Evolutionary conservation across 2,329 filamentous ascomycete genomes (phyloP).

Genomic region (Thielaviopsis ethacetica): DNA sequence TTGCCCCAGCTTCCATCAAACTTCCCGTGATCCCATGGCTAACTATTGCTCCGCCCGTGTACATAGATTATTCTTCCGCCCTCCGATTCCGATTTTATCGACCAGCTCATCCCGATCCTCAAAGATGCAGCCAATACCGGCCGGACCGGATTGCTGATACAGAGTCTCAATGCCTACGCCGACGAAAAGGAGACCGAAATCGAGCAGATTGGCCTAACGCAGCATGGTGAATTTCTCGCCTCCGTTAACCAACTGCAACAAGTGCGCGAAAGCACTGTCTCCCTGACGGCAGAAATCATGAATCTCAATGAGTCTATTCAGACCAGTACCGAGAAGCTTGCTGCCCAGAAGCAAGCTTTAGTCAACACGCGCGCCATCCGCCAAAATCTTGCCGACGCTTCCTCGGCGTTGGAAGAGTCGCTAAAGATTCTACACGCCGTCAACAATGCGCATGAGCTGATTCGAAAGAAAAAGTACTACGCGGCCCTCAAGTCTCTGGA

Average conservation of each 20-base stretch:
- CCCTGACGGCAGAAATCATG: slow-evolving; percentile 78
- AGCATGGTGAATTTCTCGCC: slow-evolving; percentile 89
- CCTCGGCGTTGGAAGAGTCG: slow-evolving; percentile 75
- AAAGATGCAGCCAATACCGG: slow-evolving; percentile 67
- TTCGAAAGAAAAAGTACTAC: slow-evolving; percentile 90
- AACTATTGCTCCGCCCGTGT: slow-evolving; percentile 10
- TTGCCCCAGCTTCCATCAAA: neutral
- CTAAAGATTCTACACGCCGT: slow-evolving; percentile 82
- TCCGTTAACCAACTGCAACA: slow-evolving; percentile 89
- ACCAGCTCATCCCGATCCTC: slow-evolving; percentile 85
- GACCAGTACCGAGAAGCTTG: slow-evolving; percentile 81
- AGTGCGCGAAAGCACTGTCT: slow-evolving; percentile 79
- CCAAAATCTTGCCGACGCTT: slow-evolving; percentile 90
- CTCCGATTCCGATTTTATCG: slow-evolving; percentile 84
- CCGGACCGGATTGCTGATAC: slow-evolving; percentile 7
- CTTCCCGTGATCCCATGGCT: neutral
- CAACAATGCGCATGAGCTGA: slow-evolving; percentile 83
- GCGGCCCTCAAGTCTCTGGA: slow-evolving; percentile 84
- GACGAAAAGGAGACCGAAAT: slow-evolving; percentile 81
- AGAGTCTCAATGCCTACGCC: slow-evolving; percentile 44
- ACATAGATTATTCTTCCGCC: slow-evolving; percentile 77
- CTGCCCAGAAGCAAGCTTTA: slow-evolving; percentile 82
- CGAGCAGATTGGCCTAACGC: slow-evolving; percentile 83
- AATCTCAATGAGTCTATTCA: slow-evolving; percentile 90
- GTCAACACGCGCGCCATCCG: slow-evolving; percentile 85